These are phyloP conservation scores for Phaeophleospora eucalypticola DNA, from an alignment of 2,329 filamentous ascomycete species.

Conservation along the genomic window DNA sequence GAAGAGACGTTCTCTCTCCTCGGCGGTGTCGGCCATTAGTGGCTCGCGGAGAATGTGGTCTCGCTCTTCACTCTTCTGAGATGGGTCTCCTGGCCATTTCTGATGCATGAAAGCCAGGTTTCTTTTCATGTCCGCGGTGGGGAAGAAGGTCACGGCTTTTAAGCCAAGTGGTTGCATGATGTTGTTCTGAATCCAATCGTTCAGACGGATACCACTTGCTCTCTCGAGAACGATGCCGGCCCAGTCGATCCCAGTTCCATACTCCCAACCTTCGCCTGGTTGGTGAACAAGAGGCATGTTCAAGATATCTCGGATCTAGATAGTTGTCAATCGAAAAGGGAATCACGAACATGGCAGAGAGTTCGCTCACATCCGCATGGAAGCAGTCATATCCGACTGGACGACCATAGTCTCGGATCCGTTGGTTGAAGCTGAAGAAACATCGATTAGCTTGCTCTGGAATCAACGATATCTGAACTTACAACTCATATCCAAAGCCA, in stretches of 20 bases:
- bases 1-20: slow-evolving; percentile 46
- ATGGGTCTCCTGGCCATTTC: slow-evolving; percentile 37
- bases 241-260: slow-evolving; percentile 49
- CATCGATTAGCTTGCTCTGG: neutral
- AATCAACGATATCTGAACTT: slow-evolving; percentile 6
- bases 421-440: slow-evolving; percentile 38
- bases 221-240: slow-evolving; percentile 47
- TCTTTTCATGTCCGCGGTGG: slow-evolving; percentile 50
- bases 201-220: slow-evolving; percentile 39
- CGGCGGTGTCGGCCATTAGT: slow-evolving; percentile 40
- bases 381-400: slow-evolving; percentile 57
- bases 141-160: slow-evolving; percentile 55
- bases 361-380: slow-evolving; percentile 46
- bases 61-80: slow-evolving; percentile 26
- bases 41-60: slow-evolving; percentile 52
- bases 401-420: slow-evolving; percentile 38
- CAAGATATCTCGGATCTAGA: slow-evolving; percentile 16
- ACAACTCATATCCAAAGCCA: slow-evolving; percentile 47
- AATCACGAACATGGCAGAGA: slow-evolving; percentile 25
- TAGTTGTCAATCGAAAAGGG: neutral
- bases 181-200: slow-evolving; percentile 45
- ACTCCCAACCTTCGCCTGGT: slow-evolving; percentile 60
- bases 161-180: slow-evolving; percentile 46
- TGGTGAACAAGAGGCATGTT: slow-evolving; percentile 57
- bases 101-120: slow-evolving; percentile 57